Conservation (phyloP, 768 basidiomycete genomes). For the Coprinellus micaceus region DNA sequence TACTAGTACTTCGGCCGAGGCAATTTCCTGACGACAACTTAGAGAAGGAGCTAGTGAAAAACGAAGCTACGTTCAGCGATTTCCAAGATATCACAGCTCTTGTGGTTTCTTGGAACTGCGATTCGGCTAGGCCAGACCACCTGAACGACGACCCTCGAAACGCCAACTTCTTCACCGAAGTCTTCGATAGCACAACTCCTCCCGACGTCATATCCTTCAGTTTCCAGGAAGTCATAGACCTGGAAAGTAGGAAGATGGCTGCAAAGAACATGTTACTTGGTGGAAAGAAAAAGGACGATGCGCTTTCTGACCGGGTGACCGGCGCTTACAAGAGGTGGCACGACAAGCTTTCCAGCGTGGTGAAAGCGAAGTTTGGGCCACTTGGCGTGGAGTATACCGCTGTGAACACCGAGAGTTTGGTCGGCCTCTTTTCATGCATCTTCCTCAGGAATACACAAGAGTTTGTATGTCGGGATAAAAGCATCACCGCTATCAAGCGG, state of each 20-base stretch:
- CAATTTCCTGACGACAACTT: background rate
- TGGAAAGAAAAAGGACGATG: conserved; percentile 54
- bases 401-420: conserved; percentile 80
- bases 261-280: conserved; percentile 89
- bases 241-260: conserved; percentile 88
- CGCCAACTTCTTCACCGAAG: conserved; percentile 73
- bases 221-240: conserved; percentile 93
- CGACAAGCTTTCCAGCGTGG: conserved; percentile 69
- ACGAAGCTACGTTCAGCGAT: conserved; percentile 72
- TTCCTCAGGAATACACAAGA: conserved; percentile 73
- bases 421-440: conserved; percentile 78
- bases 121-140: conserved; percentile 78
- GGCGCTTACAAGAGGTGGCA: conserved; percentile 87
- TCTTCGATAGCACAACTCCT: conserved; percentile 65
- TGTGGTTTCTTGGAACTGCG: conserved; percentile 90
- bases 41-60: conserved; percentile 76
- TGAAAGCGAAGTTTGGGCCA: conserved; percentile 69
- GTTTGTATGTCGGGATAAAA: conserved; percentile 53
- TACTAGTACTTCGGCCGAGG: conserved; percentile 1
- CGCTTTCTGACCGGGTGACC: conserved; percentile 78
- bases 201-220: conserved; percentile 88
- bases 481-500: conserved; percentile 79
- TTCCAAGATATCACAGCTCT: conserved; percentile 78
- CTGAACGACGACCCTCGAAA: conserved; percentile 68
- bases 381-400: conserved; percentile 69